Evolutionary conservation across 2,329 filamentous ascomycete species (phyloP).

Genomic region (Tetracladium maxilliforme): DNA sequence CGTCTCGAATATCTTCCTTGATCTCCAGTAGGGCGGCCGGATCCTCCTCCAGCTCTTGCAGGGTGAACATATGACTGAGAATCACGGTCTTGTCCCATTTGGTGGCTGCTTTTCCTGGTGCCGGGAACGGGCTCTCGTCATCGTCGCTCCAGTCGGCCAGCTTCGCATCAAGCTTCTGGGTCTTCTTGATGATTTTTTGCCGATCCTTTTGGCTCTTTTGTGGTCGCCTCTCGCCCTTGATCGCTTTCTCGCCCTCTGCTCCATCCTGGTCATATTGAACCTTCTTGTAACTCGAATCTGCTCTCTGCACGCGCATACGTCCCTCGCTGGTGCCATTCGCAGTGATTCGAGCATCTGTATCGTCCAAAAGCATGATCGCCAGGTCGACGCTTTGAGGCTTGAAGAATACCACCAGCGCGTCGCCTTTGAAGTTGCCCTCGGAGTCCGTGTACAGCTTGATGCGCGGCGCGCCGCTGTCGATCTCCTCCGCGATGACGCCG

Average conservation of each 20-base stretch:
- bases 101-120: conserved; percentile 21
- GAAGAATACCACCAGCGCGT: conserved; percentile 88
- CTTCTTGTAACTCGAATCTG: conserved; percentile 86
- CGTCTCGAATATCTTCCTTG: conserved; percentile 85
- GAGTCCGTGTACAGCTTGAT: conserved; percentile 88
- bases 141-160: conserved; percentile 95
- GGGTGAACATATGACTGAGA: conserved; percentile 85
- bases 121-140: conserved; percentile 43
- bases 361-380: conserved; percentile 68
- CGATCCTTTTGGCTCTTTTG: conserved; percentile 52
- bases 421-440: conserved; percentile 77
- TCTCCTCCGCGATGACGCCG: conserved; percentile 87
- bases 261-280: conserved; percentile 46
- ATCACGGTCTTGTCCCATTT: conserved; percentile 72
- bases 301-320: conserved; percentile 67
- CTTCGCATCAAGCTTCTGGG: conserved; percentile 80
- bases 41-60: conserved; percentile 74
- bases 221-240: conserved; percentile 25
- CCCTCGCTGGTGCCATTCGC: conserved; percentile 29
- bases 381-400: conserved; percentile 84
- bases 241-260: conserved; percentile 25
- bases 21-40: conserved; percentile 74
- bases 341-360: conserved; percentile 62
- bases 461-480: conserved; percentile 72
- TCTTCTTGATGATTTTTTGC: conserved; percentile 81